phyloP scores from a whole-genome alignment of 306 rosid genomes.

The Albizia julibrissin region DNA sequence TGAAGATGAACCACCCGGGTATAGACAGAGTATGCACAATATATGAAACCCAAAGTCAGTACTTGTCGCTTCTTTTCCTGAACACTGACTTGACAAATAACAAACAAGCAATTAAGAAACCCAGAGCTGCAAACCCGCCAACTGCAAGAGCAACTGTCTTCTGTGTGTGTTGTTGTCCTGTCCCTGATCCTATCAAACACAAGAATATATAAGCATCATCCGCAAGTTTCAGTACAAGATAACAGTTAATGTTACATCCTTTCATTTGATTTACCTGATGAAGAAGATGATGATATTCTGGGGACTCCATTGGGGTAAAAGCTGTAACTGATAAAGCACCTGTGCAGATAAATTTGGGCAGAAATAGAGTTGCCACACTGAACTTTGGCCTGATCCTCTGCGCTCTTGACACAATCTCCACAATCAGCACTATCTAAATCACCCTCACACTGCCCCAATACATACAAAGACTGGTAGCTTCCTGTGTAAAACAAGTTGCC shows the following conservation, averaged over 20 bases:
- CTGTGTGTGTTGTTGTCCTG: constrained; percentile 37
- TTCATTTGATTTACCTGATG: constrained; percentile 40
- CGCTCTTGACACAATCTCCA: constrained; percentile 67
- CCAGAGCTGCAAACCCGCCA: constrained; percentile 72
- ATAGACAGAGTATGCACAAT: background rate
- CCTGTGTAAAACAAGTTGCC: constrained; percentile 59
- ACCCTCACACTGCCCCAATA: constrained; percentile 82
- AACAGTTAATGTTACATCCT: background rate
- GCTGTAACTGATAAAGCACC: constrained; percentile 67
- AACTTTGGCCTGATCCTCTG: constrained; percentile 46
- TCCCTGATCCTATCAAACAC: constrained; percentile 40
- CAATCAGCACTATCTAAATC: constrained; percentile 63
- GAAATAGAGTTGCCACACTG: constrained; percentile 62
- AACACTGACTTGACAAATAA: constrained; percentile 43
- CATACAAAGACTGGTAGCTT: constrained; percentile 57
- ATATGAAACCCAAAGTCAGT: constrained; percentile 5
- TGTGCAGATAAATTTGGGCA: constrained; percentile 66
- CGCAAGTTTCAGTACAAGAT: background rate
- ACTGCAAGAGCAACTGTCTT: constrained; percentile 66
- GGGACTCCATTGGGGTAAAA: constrained; percentile 62
- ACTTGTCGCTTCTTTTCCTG: constrained; percentile 38
- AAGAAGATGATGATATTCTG: constrained; percentile 47
- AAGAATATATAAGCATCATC: background rate
- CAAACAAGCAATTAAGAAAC: constrained; percentile 54
- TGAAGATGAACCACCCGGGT: too few relatives aligned